Evolutionary conservation across 495 filamentous ascomycete species (phyloP), one percentile per base, ranked within the genome.

Genomic region (Cenococcum geophilum): DNA sequence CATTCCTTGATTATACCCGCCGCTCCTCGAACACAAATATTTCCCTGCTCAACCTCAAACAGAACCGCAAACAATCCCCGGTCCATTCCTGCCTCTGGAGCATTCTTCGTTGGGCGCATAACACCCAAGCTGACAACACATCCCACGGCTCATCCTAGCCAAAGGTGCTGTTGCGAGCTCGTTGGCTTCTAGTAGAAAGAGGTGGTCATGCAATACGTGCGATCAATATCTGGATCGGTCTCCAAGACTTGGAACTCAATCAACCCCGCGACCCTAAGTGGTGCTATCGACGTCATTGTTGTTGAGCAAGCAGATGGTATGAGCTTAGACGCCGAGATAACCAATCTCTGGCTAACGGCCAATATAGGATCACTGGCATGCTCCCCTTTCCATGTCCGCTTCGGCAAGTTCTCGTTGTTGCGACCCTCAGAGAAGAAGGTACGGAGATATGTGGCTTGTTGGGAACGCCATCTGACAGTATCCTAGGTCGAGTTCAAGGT

Each of bases 231-330:
- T 73, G 91, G 92, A 69, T 95, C 93, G 37, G 91, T 97, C 66
- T 95, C 91, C 40, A 96, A 95, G 77, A 93, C 93, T 71, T 99
- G 93, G 93, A 97, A 97, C 74, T 96, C 91, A 5, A 97, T 99
- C 79, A 99, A 99, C 74, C 93, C 95, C 37, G 91, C 93, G 27
- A 99, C 93, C 21, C 79, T 97, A 55, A 95, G 90, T 76, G 95
- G 93, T 63, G 93, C 93, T 65, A 97, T 99, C 75, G 93, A 99
- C 77, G 93, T 99, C 60, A 95, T 99, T 65, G 95, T 99, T 32
- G 92, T 99, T 50, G 91, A 97, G 72, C 92, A 96, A 63, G 89
- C 95, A 72, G 92, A 97, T 82, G 93, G 92, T 80, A 77, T 72
- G 69, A 63, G 35, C 47, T 42, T 18, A 20, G 1, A 25, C 35